Conservation (phyloP, 257 asterid genomes). For the Solanum chilense region DNA sequence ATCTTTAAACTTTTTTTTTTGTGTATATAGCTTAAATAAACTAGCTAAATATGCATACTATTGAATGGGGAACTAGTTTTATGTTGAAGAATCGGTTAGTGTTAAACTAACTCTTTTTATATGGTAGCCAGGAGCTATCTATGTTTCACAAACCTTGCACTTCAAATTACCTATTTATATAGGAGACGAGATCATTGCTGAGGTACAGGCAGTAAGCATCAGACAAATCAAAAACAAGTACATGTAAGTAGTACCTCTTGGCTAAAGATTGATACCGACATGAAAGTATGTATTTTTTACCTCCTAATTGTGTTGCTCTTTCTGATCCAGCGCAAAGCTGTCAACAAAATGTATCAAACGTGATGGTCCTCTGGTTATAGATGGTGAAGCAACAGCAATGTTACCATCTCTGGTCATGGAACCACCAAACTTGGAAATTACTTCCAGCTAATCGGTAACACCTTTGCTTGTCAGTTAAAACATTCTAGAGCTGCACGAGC, state of each 20-base stretch:
- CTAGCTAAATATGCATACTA: background rate
- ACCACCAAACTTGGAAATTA: background rate
- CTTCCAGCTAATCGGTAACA: background rate
- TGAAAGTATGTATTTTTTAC: background rate
- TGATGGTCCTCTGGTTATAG: slow-evolving; percentile 28
- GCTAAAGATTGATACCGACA: background rate
- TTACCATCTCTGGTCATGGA: slow-evolving; percentile 36
- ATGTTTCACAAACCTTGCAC: slow-evolving; percentile 62
- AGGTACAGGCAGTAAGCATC: slow-evolving; percentile 41
- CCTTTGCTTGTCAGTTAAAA: background rate
- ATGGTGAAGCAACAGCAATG: slow-evolving; percentile 59
- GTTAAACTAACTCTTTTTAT: background rate
- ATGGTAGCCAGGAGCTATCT: slow-evolving; percentile 72
- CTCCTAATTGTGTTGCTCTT: background rate
- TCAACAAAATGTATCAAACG: slow-evolving; percentile 46
- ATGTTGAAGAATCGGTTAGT: background rate
- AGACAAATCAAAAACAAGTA: slow-evolving; percentile 33
- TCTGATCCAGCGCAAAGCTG: slow-evolving; percentile 41
- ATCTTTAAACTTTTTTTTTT: background rate
- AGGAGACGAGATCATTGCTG: slow-evolving; percentile 53
- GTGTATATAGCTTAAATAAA: background rate
- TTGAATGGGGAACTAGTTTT: background rate
- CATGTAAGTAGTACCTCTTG: slow-evolving; percentile 32
- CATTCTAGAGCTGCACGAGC: background rate
- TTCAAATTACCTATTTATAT: slow-evolving; percentile 63